Conservation (phyloP, 768 basidiomycete species). For the Hygrocybe coccinea region DNA sequence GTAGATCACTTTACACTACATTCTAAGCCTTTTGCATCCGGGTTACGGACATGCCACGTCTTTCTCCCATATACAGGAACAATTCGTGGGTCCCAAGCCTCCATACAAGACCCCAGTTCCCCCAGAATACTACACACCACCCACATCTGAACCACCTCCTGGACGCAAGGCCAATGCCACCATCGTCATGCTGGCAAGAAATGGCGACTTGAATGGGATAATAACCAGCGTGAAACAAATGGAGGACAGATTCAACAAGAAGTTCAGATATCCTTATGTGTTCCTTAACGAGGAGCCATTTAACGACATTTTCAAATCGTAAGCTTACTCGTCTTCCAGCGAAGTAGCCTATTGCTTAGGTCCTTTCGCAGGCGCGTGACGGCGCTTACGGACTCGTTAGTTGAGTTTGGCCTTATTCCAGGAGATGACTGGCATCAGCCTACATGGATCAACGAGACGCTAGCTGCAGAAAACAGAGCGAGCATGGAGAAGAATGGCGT, state of each 20-base stretch:
- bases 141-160: slow-evolving; percentile 27
- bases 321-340: slow-evolving; percentile 12
- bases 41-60: slow-evolving; percentile 60
- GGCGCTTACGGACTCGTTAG: slow-evolving; percentile 55
- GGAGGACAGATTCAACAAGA: slow-evolving; percentile 89
- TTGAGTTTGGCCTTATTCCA: slow-evolving; percentile 77
- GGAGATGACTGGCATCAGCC: slow-evolving; percentile 79
- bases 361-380: slow-evolving; percentile 41
- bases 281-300: slow-evolving; percentile 84
- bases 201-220: slow-evolving; percentile 56
- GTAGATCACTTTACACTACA: slow-evolving; percentile 56
- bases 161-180: slow-evolving; percentile 75
- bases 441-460: slow-evolving; percentile 69
- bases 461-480: slow-evolving; percentile 56
- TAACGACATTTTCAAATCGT: slow-evolving; percentile 67
- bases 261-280: slow-evolving; percentile 78
- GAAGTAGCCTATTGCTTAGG: slow-evolving; percentile 7
- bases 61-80: slow-evolving; percentile 39
- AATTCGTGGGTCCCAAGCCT: slow-evolving; percentile 32
- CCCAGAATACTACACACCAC: slow-evolving; percentile 51
- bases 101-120: slow-evolving; percentile 57
- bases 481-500: slow-evolving; percentile 66
- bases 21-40: slow-evolving; percentile 62
- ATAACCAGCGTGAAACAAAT: slow-evolving; percentile 65
- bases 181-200: slow-evolving; percentile 74